Conservation (phyloP, 2,329 filamentous ascomycete species). For the Microsporum audouinii region DNA sequence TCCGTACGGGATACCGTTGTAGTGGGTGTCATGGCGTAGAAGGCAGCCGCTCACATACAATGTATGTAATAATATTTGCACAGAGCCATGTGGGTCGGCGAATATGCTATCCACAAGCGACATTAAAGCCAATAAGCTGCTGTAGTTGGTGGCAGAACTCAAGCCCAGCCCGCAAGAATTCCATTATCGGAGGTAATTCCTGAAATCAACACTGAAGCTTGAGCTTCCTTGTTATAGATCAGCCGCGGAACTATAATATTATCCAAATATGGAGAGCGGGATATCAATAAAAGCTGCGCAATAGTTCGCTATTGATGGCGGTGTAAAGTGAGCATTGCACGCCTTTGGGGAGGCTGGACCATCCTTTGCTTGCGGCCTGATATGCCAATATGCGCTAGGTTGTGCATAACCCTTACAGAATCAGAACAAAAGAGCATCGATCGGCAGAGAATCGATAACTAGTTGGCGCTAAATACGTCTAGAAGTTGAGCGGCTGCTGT, state of each 20-base stretch:
- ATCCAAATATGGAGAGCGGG: neutral
- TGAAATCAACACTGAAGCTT: neutral
- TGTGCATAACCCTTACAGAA: neutral
- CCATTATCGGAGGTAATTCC: neutral
- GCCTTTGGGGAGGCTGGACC: neutral
- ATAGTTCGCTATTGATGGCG: neutral
- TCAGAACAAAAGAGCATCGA: neutral
- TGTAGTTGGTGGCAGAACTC: neutral
- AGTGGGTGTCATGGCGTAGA: neutral
- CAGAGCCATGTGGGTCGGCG: neutral
- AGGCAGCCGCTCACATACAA: no score
- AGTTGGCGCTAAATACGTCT: neutral
- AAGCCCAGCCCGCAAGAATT: neutral
- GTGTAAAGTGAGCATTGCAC: neutral
- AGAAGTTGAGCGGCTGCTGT: neutral
- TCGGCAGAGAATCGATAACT: neutral
- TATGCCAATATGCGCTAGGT: neutral
- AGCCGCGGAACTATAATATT: neutral
- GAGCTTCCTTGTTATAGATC: no score
- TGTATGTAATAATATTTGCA: no score
- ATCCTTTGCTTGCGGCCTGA: neutral
- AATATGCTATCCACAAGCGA: neutral
- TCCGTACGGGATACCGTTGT: neutral
- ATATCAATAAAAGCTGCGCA: no score
- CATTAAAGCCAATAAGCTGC: neutral